A percentile compares a stretch with the other conserved stretches of the same genome.
Evolutionary conservation across 2,329 filamentous ascomycete species (phyloP).

Genomic region (Alternaria incomplexa): DNA sequence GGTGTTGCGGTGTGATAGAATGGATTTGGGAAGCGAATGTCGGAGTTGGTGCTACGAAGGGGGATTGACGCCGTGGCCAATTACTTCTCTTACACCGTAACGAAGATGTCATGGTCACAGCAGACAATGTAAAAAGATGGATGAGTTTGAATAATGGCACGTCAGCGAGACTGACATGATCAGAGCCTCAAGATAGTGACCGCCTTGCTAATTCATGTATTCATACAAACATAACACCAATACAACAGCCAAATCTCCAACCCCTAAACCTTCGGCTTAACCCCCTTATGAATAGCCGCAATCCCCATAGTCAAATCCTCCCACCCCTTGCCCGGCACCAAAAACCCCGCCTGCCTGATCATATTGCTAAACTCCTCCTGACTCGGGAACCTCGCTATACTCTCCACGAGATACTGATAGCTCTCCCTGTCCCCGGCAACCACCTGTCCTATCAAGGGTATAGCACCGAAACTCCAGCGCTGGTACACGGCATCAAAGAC

Average conservation of each 20-base stretch:
- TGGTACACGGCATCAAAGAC: constrained; percentile 88
- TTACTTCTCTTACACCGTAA: background rate
- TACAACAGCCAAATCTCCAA: no score
- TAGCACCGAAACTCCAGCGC: constrained; percentile 92
- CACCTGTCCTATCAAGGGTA: constrained; percentile 92
- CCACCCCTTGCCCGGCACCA: constrained; percentile 73
- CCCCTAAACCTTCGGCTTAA: constrained; percentile 70
- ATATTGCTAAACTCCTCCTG: constrained; percentile 84
- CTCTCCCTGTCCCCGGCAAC: constrained; percentile 93
- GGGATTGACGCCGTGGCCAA: background rate
- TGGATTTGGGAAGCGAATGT: background rate
- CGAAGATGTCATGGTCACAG: background rate
- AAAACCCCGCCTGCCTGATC: constrained; percentile 84
- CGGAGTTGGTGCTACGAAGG: background rate
- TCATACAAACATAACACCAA: constrained; percentile 2
- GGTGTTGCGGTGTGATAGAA: background rate
- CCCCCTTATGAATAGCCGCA: constrained; percentile 93
- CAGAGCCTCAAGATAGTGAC: background rate
- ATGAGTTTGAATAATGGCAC: background rate
- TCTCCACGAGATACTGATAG: constrained; percentile 98
- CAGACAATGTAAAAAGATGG: background rate
- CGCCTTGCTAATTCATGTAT: background rate
- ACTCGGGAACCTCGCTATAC: constrained; percentile 89
- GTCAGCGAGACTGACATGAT: background rate
- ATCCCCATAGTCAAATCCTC: constrained; percentile 92